Evolutionary conservation across 441 rosid genomes (phyloP).

Genomic region (Erodium texanum): DNA sequence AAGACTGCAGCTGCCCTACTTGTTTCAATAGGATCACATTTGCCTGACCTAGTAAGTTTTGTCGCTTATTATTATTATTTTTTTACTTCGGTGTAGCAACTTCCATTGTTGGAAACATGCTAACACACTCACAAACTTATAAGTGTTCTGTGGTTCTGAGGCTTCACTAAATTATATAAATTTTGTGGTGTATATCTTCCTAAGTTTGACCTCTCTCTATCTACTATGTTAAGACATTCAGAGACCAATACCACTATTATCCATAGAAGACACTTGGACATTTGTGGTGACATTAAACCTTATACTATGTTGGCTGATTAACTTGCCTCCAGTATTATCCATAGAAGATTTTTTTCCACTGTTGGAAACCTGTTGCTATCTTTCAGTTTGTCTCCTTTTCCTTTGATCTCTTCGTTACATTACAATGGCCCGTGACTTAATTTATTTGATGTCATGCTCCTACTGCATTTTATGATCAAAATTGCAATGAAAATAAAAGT

Average conservation of each 20-base stretch:
- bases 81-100: not conserved
- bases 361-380: no score
- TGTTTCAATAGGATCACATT: slow-evolving; percentile 82
- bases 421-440: not conserved
- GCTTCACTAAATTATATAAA: no score
- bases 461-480: not conserved
- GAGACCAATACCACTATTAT: not conserved
- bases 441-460: not conserved
- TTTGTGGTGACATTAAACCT: no score
- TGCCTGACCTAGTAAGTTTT: slow-evolving; percentile 85
- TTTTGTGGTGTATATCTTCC: no score
- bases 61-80: no score
- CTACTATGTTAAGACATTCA: no score
- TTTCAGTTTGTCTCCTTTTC: no score
- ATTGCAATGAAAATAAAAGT: not conserved
- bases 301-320: not conserved
- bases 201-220: no score
- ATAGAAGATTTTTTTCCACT: not conserved
- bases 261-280: not conserved
- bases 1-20: slow-evolving; percentile 79
- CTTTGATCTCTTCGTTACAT: not conserved
- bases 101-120: not conserved
- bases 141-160: not conserved
- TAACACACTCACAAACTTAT: not conserved
- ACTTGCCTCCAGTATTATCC: not conserved